Evolutionary conservation across 768 basidiomycete genomes (phyloP), one percentile per base, ranked within the genome.

Genomic region (Russula lepida): DNA sequence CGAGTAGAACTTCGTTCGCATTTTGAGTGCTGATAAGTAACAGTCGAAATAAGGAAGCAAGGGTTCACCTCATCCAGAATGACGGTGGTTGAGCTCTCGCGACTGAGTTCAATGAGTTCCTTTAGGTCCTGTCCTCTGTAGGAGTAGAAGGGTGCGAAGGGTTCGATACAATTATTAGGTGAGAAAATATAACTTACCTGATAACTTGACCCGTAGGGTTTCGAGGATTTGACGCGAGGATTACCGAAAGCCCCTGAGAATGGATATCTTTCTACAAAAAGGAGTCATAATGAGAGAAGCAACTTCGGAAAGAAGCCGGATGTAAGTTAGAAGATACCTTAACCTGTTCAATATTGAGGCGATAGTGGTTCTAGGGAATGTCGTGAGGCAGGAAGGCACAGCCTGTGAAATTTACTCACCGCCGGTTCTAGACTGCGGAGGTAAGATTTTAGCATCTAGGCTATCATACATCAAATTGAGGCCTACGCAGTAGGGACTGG

Each of bases 181-280:
- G 56, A 54, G 17, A 32, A 41, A 47, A 25, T 35, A 19, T 56
- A 12, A 70, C 73, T 25, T 68, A 89, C 85, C 79, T 80, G 64
- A 84, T 81, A 56, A 86, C 84, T 71, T 95, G 94, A n/a, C 95
- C 93, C 1, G 95, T 97, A 3, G 95, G 94, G 70, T 97, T 98
- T 56, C 94, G 84, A n/a, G 95, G 95, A 74, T 97, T 98, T 25
- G 90, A 93, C 0, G 92, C 89, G 47, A 95, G 76, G 59, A 95
- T 81, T 53, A 95, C 92, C 12, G 86, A 82, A 21, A 95, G 76
- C 15, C 92, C 92, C 73, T 94, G 91, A 1, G 80, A 88, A 44
- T 76, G 79, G 58, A 95, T 91, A 66, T 95, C 92, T 76, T 78
- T 86, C 83, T 88, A 48, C 43, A 28, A 62, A 46, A 3, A 53